Evolutionary conservation across 2,329 filamentous ascomycete species (phyloP), one percentile per base, ranked within the genome.

Genomic region (Parafenestella ontariensis): DNA sequence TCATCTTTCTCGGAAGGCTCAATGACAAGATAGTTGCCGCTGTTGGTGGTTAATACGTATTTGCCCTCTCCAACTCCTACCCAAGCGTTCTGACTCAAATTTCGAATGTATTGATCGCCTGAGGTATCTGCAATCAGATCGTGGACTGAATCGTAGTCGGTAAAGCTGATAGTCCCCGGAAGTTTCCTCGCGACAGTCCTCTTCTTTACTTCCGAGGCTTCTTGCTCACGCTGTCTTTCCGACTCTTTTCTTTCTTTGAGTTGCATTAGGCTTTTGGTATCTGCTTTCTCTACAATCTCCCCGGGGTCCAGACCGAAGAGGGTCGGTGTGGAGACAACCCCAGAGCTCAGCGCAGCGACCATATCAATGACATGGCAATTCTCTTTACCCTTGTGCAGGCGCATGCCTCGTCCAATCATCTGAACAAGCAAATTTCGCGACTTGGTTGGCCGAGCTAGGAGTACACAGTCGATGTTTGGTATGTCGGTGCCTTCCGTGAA

Each of bases 401-500:
- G 87, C 86, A 99, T 90, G 4, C 95, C 95, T 66, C 95, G 85
- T 0, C 95, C 95, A 58, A 99, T 96, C 95, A 99, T 99, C 76
- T 99, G 95, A 0, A 98, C 87, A 1, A 99, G 85, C 2, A 99
- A 80, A 65, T 97, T 98, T n/a, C 90, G 87, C 15, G 95, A 98
- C 64, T 89, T 88, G 1, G 95, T 99, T 0, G 95, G 95, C 21
- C 95, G 83, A 3, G 90, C 92, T 8, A 99, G 83, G 8, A 99
- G 72, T 21, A 99, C 86, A 70, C 95, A 98, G 78, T 99, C 95
- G 62, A 99, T 91, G 72, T 96, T 97, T 5, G 96, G 95, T 28
- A 99, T 96, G 69, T 99, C 95, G 0, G 95, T 99, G 2, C 95
- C 95, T 78, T 99, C 95, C 0, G 94, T 98, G 69, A 96, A 98